phyloP scores from a whole-genome alignment of 257 asterid genomes.

The Vinca minor region DNA sequence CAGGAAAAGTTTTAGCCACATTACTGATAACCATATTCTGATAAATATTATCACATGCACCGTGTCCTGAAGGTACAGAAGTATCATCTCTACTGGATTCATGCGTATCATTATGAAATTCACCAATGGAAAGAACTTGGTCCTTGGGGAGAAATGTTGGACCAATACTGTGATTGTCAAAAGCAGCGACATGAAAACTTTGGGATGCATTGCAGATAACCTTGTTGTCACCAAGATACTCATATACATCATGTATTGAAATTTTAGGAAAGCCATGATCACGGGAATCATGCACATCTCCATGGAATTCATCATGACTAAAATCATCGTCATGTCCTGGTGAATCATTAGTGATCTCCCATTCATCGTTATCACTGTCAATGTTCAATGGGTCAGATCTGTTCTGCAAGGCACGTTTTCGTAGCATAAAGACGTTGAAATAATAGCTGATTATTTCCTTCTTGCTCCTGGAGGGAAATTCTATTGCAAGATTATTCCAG shows the following conservation, averaged over 20 bases:
- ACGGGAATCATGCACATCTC: not conserved
- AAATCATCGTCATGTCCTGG: slow-evolving; percentile 15
- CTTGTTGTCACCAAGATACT: slow-evolving; percentile 9
- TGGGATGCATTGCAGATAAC: slow-evolving; percentile 1
- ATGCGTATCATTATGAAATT: not conserved
- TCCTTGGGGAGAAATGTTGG: not conserved
- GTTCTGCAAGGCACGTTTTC: slow-evolving; percentile 37
- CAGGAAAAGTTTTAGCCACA: not conserved
- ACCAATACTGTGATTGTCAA: not conserved
- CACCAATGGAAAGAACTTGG: not conserved
- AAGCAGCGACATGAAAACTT: not conserved
- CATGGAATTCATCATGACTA: slow-evolving; percentile 12
- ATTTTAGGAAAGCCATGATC: slow-evolving; percentile 9
- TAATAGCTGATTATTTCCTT: slow-evolving; percentile 34
- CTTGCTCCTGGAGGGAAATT: slow-evolving; percentile 29
- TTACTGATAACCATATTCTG: not conserved
- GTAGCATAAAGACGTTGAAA: slow-evolving; percentile 33
- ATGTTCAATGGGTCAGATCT: slow-evolving; percentile 20
- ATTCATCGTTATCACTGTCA: slow-evolving; percentile 38
- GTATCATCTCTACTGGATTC: not conserved
- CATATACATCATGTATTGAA: slow-evolving; percentile 4
- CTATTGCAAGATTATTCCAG: slow-evolving; percentile 26
- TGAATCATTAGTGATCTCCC: slow-evolving; percentile 19
- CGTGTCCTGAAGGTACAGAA: not conserved
- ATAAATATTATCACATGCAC: not conserved